Conservation (phyloP, 1,284 basidiomycete species). For the Rhodotorula sp. region DNA sequence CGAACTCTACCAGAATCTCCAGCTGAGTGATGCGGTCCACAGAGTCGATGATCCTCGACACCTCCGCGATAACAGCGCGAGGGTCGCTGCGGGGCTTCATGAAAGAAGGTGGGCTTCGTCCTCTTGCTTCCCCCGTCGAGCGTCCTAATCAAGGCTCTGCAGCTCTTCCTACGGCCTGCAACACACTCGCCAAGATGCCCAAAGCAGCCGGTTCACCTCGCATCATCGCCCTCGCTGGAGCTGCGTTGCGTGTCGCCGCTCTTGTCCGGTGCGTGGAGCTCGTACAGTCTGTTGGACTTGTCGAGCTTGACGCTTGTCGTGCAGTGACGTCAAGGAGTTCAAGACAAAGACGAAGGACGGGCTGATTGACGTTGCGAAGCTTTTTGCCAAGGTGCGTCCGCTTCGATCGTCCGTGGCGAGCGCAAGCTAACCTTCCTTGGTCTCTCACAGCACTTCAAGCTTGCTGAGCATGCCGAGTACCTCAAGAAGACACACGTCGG, state of each 20-base stretch:
- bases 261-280: constrained; percentile 57
- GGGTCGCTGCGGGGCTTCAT: constrained; percentile 71
- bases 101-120: constrained; percentile 57
- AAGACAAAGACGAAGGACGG: constrained; percentile 57
- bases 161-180: constrained; percentile 68
- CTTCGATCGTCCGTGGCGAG: not conserved
- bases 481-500: constrained; percentile 71
- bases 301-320: constrained; percentile 36
- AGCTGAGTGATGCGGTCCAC: constrained; percentile 46
- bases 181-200: constrained; percentile 67
- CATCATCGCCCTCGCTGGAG: constrained; percentile 68
- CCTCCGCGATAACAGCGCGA: constrained; percentile 66
- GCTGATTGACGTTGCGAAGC: constrained; percentile 74
- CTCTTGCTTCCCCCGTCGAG: not conserved
- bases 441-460: constrained; percentile 63
- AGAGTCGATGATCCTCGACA: constrained; percentile 63
- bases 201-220: constrained; percentile 74
- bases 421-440: not conserved
- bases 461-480: constrained; percentile 72
- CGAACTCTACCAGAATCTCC: not conserved
- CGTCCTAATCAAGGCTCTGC: constrained; percentile 7
- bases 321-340: constrained; percentile 59
- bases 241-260: constrained; percentile 75
- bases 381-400: constrained; percentile 61
- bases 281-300: no score